A percentile compares a stretch with the other conserved stretches of the same genome.
Evolutionary conservation across 768 basidiomycete species (phyloP).

Genomic region (Rhodotorula graminis): DNA sequence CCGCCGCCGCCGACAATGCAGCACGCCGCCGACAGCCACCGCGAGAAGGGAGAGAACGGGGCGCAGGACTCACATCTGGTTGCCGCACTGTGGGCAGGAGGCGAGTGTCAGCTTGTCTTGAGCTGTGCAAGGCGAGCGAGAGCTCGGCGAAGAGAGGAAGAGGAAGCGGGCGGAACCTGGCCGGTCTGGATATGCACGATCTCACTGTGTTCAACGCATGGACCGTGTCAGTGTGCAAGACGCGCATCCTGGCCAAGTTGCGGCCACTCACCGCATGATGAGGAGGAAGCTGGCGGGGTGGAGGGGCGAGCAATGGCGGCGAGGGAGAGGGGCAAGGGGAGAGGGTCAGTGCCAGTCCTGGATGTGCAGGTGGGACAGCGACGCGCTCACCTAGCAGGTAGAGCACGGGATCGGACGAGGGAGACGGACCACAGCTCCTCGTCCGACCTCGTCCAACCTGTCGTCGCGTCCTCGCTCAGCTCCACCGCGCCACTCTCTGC

Average conservation of each 20-base stretch:
- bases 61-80: conserved; percentile 68
- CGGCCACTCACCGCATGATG: neutral
- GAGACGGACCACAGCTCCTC: too few relatives aligned
- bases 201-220: conserved; percentile 55
- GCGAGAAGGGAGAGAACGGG: neutral
- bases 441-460: too few relatives aligned
- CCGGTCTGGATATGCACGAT: conserved; percentile 99
- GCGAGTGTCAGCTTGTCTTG: neutral
- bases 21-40: too few relatives aligned
- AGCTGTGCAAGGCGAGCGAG: neutral
- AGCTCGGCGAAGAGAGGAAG: neutral
- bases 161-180: conserved; percentile 59
- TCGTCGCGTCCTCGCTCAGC: too few relatives aligned
- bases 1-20: too few relatives aligned
- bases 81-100: conserved; percentile 67
- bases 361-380: neutral
- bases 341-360: neutral
- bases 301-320: neutral
- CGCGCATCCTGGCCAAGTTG: too few relatives aligned
- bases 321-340: neutral
- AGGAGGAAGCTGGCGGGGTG: neutral
- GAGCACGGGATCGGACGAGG: too few relatives aligned
- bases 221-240: neutral
- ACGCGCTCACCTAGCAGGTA: neutral
- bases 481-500: too few relatives aligned